These are phyloP conservation scores for Podaxis sp. DNA, from an alignment of 768 basidiomycete genomes.

Conservation along the genomic window DNA sequence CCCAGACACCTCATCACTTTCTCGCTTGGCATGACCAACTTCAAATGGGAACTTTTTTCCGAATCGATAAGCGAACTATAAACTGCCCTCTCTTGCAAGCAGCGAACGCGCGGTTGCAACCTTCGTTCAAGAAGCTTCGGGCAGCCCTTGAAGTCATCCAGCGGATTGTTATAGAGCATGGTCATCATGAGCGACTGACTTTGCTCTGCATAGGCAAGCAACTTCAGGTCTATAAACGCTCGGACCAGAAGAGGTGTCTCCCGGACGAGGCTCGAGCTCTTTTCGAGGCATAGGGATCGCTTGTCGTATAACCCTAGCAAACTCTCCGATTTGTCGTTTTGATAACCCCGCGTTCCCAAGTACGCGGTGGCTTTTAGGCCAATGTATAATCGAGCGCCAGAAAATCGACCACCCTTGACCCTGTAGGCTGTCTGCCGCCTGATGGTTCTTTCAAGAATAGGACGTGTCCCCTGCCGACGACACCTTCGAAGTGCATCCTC, in stretches of 20 bases:
- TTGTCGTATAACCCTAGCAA: background rate
- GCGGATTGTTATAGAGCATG: constrained; percentile 48
- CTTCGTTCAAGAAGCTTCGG: constrained; percentile 35
- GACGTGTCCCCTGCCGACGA: no score
- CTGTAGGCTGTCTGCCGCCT: no score
- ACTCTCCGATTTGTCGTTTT: background rate
- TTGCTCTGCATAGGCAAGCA: constrained; percentile 47
- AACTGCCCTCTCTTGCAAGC: constrained; percentile 32
- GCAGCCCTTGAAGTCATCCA: constrained; percentile 42
- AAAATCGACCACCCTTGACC: no score
- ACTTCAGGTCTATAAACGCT: constrained; percentile 51
- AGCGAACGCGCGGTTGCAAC: constrained; percentile 30
- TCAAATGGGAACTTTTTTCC: constrained; percentile 43
- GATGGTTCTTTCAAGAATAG: no score
- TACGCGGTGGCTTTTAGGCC: no score
- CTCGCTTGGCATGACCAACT: constrained; percentile 50
- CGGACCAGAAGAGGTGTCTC: constrained; percentile 37
- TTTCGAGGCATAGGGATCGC: background rate
- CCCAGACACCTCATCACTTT: constrained; percentile 62
- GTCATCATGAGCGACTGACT: constrained; percentile 49
- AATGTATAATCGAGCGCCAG: no score
- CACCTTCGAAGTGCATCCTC: no score
- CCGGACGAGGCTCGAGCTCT: constrained; percentile 39
- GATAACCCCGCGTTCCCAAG: background rate
- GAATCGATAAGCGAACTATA: constrained; percentile 46